A percentile compares a stretch with the other conserved stretches of the same genome.
These are phyloP conservation scores for Vigna reflexopilosa DNA, from an alignment of 306 rosid species.

Conservation along the genomic window DNA sequence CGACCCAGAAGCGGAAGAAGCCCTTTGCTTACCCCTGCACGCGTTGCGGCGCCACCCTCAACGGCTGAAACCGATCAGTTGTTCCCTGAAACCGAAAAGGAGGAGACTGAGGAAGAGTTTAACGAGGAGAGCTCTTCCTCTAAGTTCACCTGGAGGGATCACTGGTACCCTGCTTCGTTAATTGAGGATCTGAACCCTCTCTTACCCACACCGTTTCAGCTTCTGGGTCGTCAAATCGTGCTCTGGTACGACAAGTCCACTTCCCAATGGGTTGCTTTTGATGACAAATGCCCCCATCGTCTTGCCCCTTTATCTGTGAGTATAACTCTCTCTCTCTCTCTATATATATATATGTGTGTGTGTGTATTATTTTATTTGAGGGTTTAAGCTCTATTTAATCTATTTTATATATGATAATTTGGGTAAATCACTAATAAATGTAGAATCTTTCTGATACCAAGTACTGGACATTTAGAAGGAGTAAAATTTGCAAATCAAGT, in stretches of 20 bases:
- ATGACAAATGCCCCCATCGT: constrained; percentile 96
- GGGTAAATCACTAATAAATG: no score
- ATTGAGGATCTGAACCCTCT: constrained; percentile 84
- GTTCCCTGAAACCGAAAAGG: constrained; percentile 44
- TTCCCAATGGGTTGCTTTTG: constrained; percentile 85
- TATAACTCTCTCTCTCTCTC: constrained; percentile 37
- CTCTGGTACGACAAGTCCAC: constrained; percentile 76
- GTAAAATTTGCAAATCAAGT: no score
- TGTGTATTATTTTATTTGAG: neutral
- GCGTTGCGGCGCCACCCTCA: constrained; percentile 79
- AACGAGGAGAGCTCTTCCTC: constrained; percentile 62
- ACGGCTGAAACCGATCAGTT: constrained; percentile 51
- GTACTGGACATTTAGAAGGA: no score
- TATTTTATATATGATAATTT: no score
- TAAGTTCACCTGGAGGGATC: constrained; percentile 90
- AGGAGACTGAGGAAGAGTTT: constrained; percentile 51
- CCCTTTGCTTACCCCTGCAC: constrained; percentile 47
- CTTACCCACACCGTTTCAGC: constrained; percentile 89
- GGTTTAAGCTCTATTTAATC: no score
- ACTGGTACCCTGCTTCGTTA: constrained; percentile 98
- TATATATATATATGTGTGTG: no score
- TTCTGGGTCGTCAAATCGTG: constrained; percentile 89
- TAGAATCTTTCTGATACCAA: no score
- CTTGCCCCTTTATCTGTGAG: constrained; percentile 96
- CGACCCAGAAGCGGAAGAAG: constrained; percentile 40